Base-by-base conservation (phyloP, 2,329 filamentous ascomycete genomes). In the Fusarium coicis region DNA sequence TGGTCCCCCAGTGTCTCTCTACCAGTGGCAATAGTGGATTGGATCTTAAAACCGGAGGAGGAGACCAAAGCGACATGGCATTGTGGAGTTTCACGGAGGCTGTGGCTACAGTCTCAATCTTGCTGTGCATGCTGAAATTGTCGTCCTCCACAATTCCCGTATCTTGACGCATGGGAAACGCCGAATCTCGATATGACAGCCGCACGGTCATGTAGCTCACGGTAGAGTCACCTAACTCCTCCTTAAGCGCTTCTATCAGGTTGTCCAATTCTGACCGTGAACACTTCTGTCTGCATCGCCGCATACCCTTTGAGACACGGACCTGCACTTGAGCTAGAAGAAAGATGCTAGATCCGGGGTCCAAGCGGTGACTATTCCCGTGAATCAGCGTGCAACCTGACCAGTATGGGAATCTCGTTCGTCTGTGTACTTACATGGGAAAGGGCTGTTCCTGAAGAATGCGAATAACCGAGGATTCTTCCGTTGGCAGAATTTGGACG, bases 201-300 rank as follows among this genome's bases (percentile, higher is more conserved):
- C 82, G 82, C 21, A 91, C 81, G 7, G 84, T 84, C 55, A 91
- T 79, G 70, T 89, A 91, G 39, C 85, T 83, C 21, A 83, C 83
- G 26, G 79, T 79, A 7, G 82, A 81, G 58, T 84, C 82, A 36
- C 89, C 88, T 6, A 92, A 84, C 62, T 90, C 85, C 36, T 83
- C 80, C 74, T 91, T 88, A 16, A 92, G 82, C 63, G 91, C 88
- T 30, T 88, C 84, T 21, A 92, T 89, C 37, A 91, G 80, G 44
- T 87, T 84, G 18, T 91, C 88, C 1, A 89, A 86, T 43, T 81
- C 84, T 52, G 84, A 82, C 37, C 81, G 80, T 14, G 75, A 37
- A 58, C 84, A 80, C 14, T 40, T 26, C 60, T 47, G 39, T 47
- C 63, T 65, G 15, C 58, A 55, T 10, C 65, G 61, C 19, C 60